Evolutionary conservation across 176 grass and related monocot genomes (phyloP).

Genomic region (Triticum dicoccoides): DNA sequence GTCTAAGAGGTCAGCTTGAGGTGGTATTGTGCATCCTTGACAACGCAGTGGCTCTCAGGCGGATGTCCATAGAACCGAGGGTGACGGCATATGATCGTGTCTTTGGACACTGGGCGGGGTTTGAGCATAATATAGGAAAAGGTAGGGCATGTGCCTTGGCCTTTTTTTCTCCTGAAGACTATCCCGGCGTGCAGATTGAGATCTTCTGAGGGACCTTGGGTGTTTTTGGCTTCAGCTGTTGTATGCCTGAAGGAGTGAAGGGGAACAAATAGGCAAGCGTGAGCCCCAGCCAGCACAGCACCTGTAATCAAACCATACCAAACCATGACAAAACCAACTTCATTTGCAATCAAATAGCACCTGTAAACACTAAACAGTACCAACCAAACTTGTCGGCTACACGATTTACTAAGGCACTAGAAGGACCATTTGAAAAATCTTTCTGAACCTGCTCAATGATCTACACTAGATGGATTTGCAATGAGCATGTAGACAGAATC

Average conservation of each 20-base stretch:
- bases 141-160: background rate
- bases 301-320: too few species aligned
- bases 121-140: background rate
- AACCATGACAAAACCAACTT: too few species aligned
- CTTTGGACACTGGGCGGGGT: background rate
- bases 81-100: background rate
- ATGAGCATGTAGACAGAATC: too few species aligned
- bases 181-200: slow-evolving; percentile 6
- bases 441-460: background rate
- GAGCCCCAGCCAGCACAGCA: too few species aligned
- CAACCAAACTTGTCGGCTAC: too few species aligned
- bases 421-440: background rate
- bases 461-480: background rate
- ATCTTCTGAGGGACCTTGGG: slow-evolving; percentile 3
- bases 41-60: background rate
- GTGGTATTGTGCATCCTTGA: slow-evolving; percentile 12
- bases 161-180: background rate
- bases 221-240: background rate
- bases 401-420: background rate
- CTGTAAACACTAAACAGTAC: too few species aligned
- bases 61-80: background rate
- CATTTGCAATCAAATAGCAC: too few species aligned
- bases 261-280: background rate
- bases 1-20: slow-evolving; percentile 6
- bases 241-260: too few species aligned